These are phyloP conservation scores for Ichthyophonus hoferi DNA, from an alignment of 208 protist species.

Conservation along the genomic window DNA sequence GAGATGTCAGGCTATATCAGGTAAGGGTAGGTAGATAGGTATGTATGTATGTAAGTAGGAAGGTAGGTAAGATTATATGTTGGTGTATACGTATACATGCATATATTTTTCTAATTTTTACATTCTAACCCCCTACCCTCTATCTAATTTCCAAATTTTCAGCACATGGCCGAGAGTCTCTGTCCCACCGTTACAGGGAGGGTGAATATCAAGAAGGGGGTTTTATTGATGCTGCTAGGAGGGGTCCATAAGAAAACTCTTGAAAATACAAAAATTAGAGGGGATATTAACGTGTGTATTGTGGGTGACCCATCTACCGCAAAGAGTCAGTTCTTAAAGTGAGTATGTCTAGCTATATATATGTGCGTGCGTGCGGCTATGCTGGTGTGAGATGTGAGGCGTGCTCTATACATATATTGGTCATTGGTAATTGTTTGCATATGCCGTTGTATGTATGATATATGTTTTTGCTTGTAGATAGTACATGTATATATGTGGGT, in stretches of 20 bases:
- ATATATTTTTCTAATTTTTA: not conserved
- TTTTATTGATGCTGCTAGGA: slow-evolving; percentile 96
- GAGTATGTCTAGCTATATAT: no score
- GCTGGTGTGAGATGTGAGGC: no score
- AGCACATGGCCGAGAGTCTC: slow-evolving; percentile 8
- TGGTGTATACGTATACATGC: not conserved
- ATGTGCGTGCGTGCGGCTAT: no score
- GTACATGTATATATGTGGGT: no score
- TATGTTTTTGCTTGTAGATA: not conserved
- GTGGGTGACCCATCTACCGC: slow-evolving; percentile 97
- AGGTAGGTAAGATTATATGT: no score
- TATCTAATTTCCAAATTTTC: no score
- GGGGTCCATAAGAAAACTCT: slow-evolving; percentile 93
- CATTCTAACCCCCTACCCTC: no score
- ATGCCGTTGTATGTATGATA: no score
- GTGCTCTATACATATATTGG: no score
- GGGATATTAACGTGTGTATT: slow-evolving; percentile 98
- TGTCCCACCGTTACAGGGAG: slow-evolving; percentile 16
- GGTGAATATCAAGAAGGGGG: slow-evolving; percentile 88
- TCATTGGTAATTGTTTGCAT: no score
- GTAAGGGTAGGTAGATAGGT: no score
- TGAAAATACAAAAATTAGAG: slow-evolving; percentile 73
- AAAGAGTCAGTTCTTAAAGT: slow-evolving; percentile 99
- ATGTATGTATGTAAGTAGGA: no score
- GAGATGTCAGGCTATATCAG: slow-evolving; percentile 5